Conservation (phyloP, 2,329 filamentous ascomycete species). For the Arthroderma uncinatum region DNA sequence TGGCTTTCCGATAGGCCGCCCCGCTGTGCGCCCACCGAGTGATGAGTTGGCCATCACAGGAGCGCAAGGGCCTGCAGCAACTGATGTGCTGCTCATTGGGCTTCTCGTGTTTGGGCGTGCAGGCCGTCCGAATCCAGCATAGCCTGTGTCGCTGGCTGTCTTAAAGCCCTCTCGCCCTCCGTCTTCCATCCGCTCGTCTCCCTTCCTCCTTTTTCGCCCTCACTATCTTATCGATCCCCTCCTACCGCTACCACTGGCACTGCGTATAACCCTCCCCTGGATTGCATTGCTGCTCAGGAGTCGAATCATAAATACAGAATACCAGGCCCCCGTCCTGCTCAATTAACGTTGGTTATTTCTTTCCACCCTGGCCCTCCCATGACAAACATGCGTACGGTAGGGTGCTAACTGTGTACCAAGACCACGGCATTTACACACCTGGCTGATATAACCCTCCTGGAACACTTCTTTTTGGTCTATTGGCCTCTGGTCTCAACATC, state of each 20-base stretch:
- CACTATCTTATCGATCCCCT: neutral
- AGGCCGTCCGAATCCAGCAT: neutral
- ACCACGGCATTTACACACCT: neutral
- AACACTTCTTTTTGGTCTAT: neutral
- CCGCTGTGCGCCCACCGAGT: constrained; percentile 7
- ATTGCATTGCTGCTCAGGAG: neutral
- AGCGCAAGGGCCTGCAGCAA: neutral
- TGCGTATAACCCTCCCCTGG: neutral
- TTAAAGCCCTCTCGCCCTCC: neutral
- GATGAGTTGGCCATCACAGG: constrained; percentile 4
- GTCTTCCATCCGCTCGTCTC: neutral
- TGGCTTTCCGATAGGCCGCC: constrained; percentile 8
- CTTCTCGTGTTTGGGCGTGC: constrained; percentile 3
- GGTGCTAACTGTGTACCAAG: neutral
- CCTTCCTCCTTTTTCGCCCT: constrained; percentile 3
- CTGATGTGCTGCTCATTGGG: neutral
- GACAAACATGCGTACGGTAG: neutral
- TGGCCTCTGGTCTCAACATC: neutral
- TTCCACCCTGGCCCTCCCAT: neutral
- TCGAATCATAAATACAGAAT: neutral
- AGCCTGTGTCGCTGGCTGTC: constrained; percentile 2
- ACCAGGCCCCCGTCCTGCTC: neutral
- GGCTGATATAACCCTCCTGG: neutral
- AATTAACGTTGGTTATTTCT: neutral
- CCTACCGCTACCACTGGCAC: neutral